phyloP scores from a whole-genome alignment of 2,329 filamentous ascomycete genomes.

The Endoconidiophora laricicola region DNA sequence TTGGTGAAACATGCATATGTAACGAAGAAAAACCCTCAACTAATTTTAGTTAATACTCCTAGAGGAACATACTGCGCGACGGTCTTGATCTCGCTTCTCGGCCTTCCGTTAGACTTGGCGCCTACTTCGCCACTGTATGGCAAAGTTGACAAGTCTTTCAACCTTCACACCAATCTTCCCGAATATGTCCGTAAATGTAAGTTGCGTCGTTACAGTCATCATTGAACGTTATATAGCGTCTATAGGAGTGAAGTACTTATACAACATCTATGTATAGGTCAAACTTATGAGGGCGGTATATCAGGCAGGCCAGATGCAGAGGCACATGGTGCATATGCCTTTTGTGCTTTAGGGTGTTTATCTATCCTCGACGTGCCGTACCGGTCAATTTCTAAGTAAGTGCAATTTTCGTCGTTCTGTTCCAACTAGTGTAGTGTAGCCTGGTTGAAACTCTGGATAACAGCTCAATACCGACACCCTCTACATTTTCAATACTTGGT shows the following conservation, averaged over 20 bases:
- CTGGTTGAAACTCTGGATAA: too few species aligned
- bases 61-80: conserved; percentile 80
- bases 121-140: conserved; percentile 6
- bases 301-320: conserved; percentile 72
- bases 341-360: conserved; percentile 80
- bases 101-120: conserved; percentile 58
- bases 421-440: too few species aligned
- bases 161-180: conserved; percentile 31
- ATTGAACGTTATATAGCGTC: neutral
- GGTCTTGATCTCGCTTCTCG: conserved; percentile 66
- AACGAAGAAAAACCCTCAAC: neutral
- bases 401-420: conserved; percentile 12
- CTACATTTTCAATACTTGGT: conserved; percentile 4
- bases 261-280: conserved; percentile 33
- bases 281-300: conserved; percentile 91
- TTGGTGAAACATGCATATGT: too few species aligned
- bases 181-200: conserved; percentile 69
- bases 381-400: conserved; percentile 54
- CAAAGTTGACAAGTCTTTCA: conserved; percentile 8
- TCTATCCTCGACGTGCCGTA: conserved; percentile 70
- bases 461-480: neutral
- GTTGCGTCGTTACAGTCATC: conserved; percentile 19
- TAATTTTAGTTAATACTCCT: neutral
- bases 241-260: neutral
- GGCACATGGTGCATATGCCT: conserved; percentile 92